Evolutionary conservation across 495 filamentous ascomycete genomes (phyloP), one percentile per base, ranked within the genome.

Genomic region (Penicillium daleae): DNA sequence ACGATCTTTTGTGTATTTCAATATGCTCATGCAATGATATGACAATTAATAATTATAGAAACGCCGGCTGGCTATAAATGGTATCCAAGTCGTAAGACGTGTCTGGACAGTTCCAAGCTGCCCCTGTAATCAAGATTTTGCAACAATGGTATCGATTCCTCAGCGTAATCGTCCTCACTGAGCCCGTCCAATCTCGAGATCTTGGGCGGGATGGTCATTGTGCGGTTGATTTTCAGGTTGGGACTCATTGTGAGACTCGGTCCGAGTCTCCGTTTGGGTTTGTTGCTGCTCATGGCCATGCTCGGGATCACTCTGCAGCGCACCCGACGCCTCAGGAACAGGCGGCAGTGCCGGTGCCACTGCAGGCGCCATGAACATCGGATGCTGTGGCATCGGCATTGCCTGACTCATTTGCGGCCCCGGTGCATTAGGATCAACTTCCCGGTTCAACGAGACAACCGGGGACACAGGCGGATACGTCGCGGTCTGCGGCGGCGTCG

Each of bases 391-490:
- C 31, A 17, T 39, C 46, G 39, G 19, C 31, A 33, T 27, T 13
- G 12, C 63, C 48, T 67, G 40, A 1, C 33, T 42, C 59, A 67
- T 61, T 35, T 63, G 61, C 37, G 64, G 64, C 24, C 24, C 52
- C 19, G 57, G 10, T 24, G 10, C 37, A 9, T 32, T 53, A 21
- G 46, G 26, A 6, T 22, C 57, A 32, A 39, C 24, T 12, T 21
- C 6, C 7, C 35, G 32, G 22, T 56, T 40, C 53, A 56, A 56
- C n/a, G 53, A 56, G 19, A 33, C 31, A 27, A 51, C 44, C n/a
- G 57, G 57, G 6, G 58, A 56, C 27, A n/a, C 49, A 10, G 64
- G 60, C 6, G 56, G 60, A 19, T 52, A 31, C 50, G 21, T 48
- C 19, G 29, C 51, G 7, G 33, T 29, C 52, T 50, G 32, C 7